These are phyloP conservation scores for Fomitopsis schrenkii DNA, from an alignment of 1,284 basidiomycete genomes.

Conservation along the genomic window DNA sequence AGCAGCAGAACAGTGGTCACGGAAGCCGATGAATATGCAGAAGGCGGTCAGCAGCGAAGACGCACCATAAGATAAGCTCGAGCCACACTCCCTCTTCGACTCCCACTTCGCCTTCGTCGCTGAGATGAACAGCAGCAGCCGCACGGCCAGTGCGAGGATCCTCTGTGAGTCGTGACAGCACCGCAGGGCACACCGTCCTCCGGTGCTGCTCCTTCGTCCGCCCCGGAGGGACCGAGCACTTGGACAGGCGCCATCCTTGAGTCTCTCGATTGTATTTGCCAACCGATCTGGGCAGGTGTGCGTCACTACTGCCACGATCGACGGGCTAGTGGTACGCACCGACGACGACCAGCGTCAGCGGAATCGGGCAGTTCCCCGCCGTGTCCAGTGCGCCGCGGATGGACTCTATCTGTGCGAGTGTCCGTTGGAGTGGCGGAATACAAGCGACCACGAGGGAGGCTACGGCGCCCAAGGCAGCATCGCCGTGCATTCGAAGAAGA, in stretches of 20 bases:
- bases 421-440: slow-evolving; percentile 68
- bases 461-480: slow-evolving; percentile 81
- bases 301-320: slow-evolving; percentile 10
- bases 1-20: neutral
- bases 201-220: slow-evolving; percentile 6
- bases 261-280: neutral
- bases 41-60: neutral
- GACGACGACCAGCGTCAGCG: slow-evolving; percentile 86
- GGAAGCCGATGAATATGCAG: slow-evolving; percentile 9
- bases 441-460: slow-evolving; percentile 80
- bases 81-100: slow-evolving; percentile 60
- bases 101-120: slow-evolving; percentile 59
- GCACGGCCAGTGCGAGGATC: slow-evolving; percentile 77
- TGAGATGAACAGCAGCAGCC: slow-evolving; percentile 72
- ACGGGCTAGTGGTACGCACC: slow-evolving; percentile 82
- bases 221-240: slow-evolving; percentile 17
- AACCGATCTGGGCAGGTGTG: slow-evolving; percentile 10
- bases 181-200: slow-evolving; percentile 80
- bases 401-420: slow-evolving; percentile 57
- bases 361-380: slow-evolving; percentile 81
- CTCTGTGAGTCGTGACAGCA: slow-evolving; percentile 62
- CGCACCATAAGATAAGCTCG: neutral
- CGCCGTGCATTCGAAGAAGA: slow-evolving; percentile 80
- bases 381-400: slow-evolving; percentile 69
- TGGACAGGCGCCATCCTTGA: slow-evolving; percentile 9